Conservation (phyloP, 768 basidiomycete genomes). For the Tulasnella sp. region DNA sequence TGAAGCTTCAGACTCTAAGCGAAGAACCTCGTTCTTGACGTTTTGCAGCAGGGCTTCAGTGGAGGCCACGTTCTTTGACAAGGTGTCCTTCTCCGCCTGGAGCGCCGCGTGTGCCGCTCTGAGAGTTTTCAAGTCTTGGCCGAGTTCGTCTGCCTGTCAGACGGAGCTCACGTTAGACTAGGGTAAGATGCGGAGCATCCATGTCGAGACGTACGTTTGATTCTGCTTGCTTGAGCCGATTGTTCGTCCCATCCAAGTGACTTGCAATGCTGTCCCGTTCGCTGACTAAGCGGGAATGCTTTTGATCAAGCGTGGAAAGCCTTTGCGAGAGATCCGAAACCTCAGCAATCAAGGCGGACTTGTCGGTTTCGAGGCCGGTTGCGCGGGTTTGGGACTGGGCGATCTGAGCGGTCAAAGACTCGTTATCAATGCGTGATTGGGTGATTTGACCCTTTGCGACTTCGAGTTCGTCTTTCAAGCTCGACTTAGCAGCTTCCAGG, state of each 20-base stretch:
- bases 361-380: background rate
- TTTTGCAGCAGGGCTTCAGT: background rate
- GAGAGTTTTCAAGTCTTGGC: background rate
- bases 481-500: background rate
- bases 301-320: background rate
- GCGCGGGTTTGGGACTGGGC: background rate
- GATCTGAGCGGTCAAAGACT: background rate
- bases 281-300: background rate
- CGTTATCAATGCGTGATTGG: background rate
- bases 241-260: background rate
- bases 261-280: background rate
- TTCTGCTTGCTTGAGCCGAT: conserved; percentile 4
- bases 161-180: background rate
- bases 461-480: conserved; percentile 11
- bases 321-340: background rate
- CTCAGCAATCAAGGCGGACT: conserved; percentile 1
- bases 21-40: background rate
- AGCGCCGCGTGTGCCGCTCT: background rate
- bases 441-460: background rate
- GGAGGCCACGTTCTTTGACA: background rate
- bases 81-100: background rate
- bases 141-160: background rate
- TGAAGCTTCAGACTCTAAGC: background rate
- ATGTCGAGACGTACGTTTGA: background rate
- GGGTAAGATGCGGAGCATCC: background rate